Evolutionary conservation across 176 grass and related monocot genomes (phyloP).

Genomic region (Carex scoparia): DNA sequence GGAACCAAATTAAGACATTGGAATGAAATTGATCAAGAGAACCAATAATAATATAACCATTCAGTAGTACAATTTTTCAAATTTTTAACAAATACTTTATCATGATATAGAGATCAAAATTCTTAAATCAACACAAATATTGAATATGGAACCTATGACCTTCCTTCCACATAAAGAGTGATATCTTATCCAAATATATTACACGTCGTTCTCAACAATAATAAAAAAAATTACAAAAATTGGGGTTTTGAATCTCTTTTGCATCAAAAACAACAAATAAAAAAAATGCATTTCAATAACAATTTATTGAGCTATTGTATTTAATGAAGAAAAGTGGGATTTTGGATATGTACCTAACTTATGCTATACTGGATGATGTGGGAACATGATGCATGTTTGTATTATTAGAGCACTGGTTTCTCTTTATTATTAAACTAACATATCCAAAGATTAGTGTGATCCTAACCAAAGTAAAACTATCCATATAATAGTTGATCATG

Average conservation of each 20-base stretch:
- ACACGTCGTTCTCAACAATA: background rate
- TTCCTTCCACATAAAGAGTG: background rate
- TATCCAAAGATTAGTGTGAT: slow-evolving; percentile 24
- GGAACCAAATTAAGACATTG: background rate
- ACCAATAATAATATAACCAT: background rate
- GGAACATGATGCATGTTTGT: background rate
- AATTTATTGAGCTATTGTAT: background rate
- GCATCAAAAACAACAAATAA: background rate
- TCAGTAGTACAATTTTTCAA: background rate
- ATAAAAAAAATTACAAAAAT: background rate
- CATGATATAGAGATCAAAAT: background rate
- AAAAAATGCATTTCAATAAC: background rate
- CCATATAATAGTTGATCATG: slow-evolving; percentile 14
- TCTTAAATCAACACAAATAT: background rate
- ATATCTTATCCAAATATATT: background rate
- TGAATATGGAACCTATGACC: background rate
- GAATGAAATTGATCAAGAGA: background rate
- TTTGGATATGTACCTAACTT: slow-evolving; percentile 18
- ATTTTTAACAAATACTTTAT: background rate
- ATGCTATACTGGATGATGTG: slow-evolving; percentile 17
- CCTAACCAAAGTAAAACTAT: background rate
- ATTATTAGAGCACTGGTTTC: background rate
- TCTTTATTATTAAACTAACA: slow-evolving; percentile 20
- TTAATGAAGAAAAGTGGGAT: slow-evolving; percentile 15
- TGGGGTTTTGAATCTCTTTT: background rate